Evolutionary conservation across 2,329 filamentous ascomycete species (phyloP), one percentile per base, ranked within the genome.

Genomic region (Fusarium citri): DNA sequence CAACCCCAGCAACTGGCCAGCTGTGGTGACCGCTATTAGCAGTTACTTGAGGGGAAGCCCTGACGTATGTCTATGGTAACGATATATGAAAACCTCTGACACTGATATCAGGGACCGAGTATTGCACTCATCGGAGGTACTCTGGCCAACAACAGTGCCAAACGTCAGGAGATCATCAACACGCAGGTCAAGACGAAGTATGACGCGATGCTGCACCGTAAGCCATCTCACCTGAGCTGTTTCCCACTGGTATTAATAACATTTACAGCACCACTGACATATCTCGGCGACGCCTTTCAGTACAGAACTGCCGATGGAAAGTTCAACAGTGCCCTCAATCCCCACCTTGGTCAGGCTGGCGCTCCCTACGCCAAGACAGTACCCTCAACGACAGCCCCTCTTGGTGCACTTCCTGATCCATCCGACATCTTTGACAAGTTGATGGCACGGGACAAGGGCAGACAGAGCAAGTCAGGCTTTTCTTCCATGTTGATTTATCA

Each of bases 401-500:
- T 68, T 2, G 72, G 73, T 5, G 71, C 74, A 34, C 59, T 77
- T 8, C 77, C 77, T 2, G 77, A 78, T 28, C 72, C 77, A 1
- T 60, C 59, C 1, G 69, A 78, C 26, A 66, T 79, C n/a, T 79
- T 79, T 57, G 78, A 79, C 31, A 72, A 65, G 7, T 47, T 78
- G 23, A 74, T 79, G 75, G 71, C 69, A 4, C 62, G 77, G 49
- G 66, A 72, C 10, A 26, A 56, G 18, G 41, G 25, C 6, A 37
- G 53, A 1, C 71, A 80, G 28, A 82, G 84, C 59, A 76, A 79
- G 5, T 81, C 80, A 28, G 83, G 81, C 4, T 71, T 86, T 47
- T 86, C 84, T 1, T 80, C 78, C 31, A 79, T 84, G 67, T 74
- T 86, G 10, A 83, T 86, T 62, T 84, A 83, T 45, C 80, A 84